These are phyloP conservation scores for Cucumis hystrix DNA, from an alignment of 306 rosid genomes.

Conservation along the genomic window DNA sequence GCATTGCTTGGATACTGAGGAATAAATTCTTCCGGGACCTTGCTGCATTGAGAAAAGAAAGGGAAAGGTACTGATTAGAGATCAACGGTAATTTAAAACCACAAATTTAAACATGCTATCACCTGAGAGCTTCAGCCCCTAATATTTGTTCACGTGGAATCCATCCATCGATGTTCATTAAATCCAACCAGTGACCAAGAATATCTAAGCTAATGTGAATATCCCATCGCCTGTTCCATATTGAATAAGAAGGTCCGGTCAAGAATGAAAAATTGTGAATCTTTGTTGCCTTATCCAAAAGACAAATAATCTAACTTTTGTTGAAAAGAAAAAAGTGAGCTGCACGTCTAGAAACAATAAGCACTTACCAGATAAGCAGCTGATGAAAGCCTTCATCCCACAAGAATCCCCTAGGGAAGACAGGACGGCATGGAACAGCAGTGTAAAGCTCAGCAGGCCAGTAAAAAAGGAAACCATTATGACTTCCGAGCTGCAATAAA, in stretches of 20 bases:
- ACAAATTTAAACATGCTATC: slow-evolving; percentile 13
- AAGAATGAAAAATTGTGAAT: background rate
- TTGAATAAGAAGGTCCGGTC: slow-evolving; percentile 1
- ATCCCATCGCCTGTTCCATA: slow-evolving; percentile 88
- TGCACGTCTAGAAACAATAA: slow-evolving; percentile 5
- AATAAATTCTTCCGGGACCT: slow-evolving; percentile 80
- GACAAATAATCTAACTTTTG: background rate
- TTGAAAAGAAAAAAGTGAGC: slow-evolving; percentile 2
- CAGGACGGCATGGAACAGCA: slow-evolving; percentile 89
- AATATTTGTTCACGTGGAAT: slow-evolving; percentile 98
- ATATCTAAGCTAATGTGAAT: slow-evolving; percentile 65
- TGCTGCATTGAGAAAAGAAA: slow-evolving; percentile 42
- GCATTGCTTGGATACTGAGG: slow-evolving; percentile 87
- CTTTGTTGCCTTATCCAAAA: background rate
- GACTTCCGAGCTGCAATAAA: slow-evolving; percentile 42
- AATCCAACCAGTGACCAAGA: slow-evolving; percentile 92
- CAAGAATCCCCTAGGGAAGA: slow-evolving; percentile 95
- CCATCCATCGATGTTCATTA: slow-evolving; percentile 95
- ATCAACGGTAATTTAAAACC: background rate
- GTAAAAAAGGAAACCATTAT: slow-evolving; percentile 38
- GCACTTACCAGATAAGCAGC: slow-evolving; percentile 70
- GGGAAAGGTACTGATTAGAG: slow-evolving; percentile 9
- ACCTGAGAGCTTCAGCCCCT: slow-evolving; percentile 94
- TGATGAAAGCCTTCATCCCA: slow-evolving; percentile 99
- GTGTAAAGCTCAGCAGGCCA: slow-evolving; percentile 98